Evolutionary conservation across 768 basidiomycete species (phyloP).

Genomic region (Mycena venus): DNA sequence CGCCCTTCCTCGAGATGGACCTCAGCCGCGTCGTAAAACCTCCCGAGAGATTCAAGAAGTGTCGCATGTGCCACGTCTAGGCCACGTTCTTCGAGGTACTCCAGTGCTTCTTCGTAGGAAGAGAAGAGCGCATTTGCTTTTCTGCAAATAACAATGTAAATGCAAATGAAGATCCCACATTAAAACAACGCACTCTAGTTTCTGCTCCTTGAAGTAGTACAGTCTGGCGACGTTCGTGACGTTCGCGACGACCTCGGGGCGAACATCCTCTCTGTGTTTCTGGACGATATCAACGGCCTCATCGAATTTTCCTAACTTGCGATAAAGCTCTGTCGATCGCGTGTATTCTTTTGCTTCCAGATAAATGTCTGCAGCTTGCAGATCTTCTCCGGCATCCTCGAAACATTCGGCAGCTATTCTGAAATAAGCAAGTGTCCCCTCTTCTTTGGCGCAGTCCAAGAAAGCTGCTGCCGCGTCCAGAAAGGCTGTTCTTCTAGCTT

Average conservation of each 20-base stretch:
- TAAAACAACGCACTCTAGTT: slow-evolving; percentile 42
- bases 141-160: slow-evolving; percentile 46
- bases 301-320: slow-evolving; percentile 64
- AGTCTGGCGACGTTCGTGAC: slow-evolving; percentile 22
- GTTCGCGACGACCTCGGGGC: slow-evolving; percentile 8
- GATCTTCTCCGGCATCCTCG: slow-evolving; percentile 52
- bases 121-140: slow-evolving; percentile 62
- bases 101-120: slow-evolving; percentile 64
- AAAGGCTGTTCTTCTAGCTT: slow-evolving; percentile 51
- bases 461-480: slow-evolving; percentile 65
- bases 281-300: slow-evolving; percentile 54
- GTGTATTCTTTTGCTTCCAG: slow-evolving; percentile 57
- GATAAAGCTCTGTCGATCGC: slow-evolving; percentile 60
- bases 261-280: slow-evolving; percentile 10
- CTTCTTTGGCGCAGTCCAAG: slow-evolving; percentile 50
- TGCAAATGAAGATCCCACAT: not conserved
- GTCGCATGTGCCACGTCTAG: slow-evolving; percentile 63
- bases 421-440: slow-evolving; percentile 52
- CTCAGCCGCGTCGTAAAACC: slow-evolving; percentile 64
- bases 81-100: slow-evolving; percentile 68
- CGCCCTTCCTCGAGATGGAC: slow-evolving; percentile 64
- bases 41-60: slow-evolving; percentile 57
- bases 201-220: slow-evolving; percentile 34
- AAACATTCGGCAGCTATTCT: slow-evolving; percentile 62
- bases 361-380: slow-evolving; percentile 61